A percentile compares a stretch with the other conserved stretches of the same genome.
Evolutionary conservation across 345 rosid species (phyloP).

Genomic region (Rhodamnia rubescens): DNA sequence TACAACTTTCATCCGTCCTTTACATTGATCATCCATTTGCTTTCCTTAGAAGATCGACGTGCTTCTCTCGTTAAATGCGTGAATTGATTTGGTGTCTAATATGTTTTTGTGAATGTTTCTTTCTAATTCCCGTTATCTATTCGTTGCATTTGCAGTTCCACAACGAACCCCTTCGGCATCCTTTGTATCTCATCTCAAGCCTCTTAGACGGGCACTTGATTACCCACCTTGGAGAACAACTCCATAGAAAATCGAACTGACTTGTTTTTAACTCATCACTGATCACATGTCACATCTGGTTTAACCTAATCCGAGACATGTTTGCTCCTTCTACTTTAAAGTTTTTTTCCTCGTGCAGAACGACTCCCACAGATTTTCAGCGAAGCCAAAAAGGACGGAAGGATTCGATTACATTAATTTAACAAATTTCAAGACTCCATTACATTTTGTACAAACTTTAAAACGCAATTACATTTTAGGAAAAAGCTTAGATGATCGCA

Average conservation of each 20-base stretch:
- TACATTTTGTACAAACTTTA: too few relatives aligned
- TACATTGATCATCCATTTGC: not conserved
- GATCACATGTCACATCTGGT: not conserved
- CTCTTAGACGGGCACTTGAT: not conserved
- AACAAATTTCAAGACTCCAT: too few relatives aligned
- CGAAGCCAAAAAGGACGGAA: too few relatives aligned
- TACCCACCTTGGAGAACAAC: not conserved
- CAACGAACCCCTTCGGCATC: not conserved
- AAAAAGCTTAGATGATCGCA: too few relatives aligned
- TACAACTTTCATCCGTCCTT: not conserved
- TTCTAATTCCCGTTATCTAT: not conserved
- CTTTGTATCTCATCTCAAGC: not conserved
- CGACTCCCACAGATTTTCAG: too few relatives aligned
- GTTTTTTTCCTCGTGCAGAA: too few relatives aligned
- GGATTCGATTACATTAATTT: too few relatives aligned
- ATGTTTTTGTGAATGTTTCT: not conserved
- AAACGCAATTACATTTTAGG: too few relatives aligned
- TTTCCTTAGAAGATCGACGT: not conserved
- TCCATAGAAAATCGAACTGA: not conserved
- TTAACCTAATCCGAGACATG: not conserved
- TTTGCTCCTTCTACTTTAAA: too few relatives aligned
- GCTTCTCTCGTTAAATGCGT: not conserved
- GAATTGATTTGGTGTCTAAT: not conserved
- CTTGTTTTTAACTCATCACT: not conserved
- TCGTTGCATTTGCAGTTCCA: too few relatives aligned